Conservation (phyloP, 345 rosid species). For the Brassica incana region DNA sequence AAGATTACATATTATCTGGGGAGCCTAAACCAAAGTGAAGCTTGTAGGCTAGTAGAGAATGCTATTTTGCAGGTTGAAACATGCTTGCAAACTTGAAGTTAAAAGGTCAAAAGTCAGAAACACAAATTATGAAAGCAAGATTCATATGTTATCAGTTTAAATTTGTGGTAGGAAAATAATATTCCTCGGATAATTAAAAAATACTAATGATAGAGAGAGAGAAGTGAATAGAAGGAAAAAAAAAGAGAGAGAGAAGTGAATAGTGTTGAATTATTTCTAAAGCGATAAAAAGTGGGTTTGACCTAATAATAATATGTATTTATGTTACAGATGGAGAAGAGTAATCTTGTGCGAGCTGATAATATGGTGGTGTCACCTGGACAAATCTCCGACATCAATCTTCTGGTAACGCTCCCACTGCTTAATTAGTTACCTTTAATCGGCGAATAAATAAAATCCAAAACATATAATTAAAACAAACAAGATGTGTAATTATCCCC, state of each 20-base stretch:
- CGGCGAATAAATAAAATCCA: constrained; percentile 9
- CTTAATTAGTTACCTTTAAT: constrained; percentile 19
- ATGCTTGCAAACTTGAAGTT: background rate
- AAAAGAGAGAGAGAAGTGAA: no score
- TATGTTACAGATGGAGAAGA: constrained; percentile 28
- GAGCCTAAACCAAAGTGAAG: background rate
- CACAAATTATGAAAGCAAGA: background rate
- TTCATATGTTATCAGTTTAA: background rate
- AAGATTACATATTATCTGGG: background rate
- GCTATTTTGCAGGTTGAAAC: background rate
- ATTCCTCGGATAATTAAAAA: background rate
- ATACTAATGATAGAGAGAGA: background rate
- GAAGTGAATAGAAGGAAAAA: background rate
- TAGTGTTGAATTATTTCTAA: background rate
- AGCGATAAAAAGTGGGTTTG: background rate
- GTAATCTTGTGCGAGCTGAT: background rate
- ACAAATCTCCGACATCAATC: constrained; percentile 24
- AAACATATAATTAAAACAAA: background rate
- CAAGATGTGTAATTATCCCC: constrained; percentile 19
- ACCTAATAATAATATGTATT: background rate
- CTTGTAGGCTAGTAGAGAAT: background rate
- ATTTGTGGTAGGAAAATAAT: background rate
- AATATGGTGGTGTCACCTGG: constrained; percentile 26
- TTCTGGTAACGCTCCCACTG: constrained; percentile 36
- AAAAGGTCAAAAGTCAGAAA: background rate